These are phyloP conservation scores for Agrocybe pediades DNA, from an alignment of 768 basidiomycete genomes.

Conservation along the genomic window DNA sequence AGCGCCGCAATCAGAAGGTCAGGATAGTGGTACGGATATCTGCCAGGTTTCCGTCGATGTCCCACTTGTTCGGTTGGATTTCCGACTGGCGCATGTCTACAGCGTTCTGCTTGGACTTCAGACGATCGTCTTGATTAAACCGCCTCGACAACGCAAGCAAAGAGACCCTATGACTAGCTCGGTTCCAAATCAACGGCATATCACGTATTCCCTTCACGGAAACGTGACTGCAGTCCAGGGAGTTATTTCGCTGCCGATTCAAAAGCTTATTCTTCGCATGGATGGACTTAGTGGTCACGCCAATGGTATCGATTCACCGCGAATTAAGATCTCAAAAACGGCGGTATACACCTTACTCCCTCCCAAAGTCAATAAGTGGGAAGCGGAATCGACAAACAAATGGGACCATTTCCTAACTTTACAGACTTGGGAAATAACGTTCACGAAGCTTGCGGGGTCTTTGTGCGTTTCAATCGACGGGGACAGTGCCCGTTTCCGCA, in stretches of 20 bases:
- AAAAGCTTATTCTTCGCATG: constrained; percentile 46
- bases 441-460: constrained; percentile 32
- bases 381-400: constrained; percentile 33
- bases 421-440: constrained; percentile 48
- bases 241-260: constrained; percentile 46
- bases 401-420: constrained; percentile 81
- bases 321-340: constrained; percentile 41
- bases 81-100: constrained; percentile 72
- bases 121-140: constrained; percentile 45
- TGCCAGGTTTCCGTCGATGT: constrained; percentile 51
- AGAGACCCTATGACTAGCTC: neutral
- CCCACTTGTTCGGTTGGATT: constrained; percentile 50
- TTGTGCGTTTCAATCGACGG: constrained; percentile 50
- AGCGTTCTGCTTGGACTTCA: constrained; percentile 63
- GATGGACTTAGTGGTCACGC: constrained; percentile 35
- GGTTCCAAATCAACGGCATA: neutral
- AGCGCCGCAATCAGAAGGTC: constrained; percentile 11
- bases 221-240: constrained; percentile 45
- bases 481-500: constrained; percentile 70
- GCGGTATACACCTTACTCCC: constrained; percentile 62
- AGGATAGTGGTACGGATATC: constrained; percentile 33
- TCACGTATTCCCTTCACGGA: constrained; percentile 16
- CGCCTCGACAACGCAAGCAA: neutral
- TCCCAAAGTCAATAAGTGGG: constrained; percentile 33
- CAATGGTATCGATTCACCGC: constrained; percentile 26